A percentile compares a stretch with the other conserved stretches of the same genome.
phyloP scores from a whole-genome alignment of 371 early-diverging fungal genomes.

The Chytridium lagenaria region DNA sequence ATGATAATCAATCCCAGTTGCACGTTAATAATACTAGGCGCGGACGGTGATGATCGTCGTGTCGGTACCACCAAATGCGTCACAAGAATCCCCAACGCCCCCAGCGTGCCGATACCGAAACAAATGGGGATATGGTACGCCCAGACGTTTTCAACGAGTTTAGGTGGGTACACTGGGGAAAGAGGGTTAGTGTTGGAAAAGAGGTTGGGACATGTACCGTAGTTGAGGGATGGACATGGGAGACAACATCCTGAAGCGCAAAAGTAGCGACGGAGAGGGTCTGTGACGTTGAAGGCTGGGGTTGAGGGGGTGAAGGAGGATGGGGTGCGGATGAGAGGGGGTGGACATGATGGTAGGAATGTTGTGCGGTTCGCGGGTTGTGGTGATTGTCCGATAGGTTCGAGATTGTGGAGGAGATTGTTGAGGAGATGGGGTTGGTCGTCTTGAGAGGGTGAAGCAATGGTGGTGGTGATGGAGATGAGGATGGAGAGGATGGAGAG shows the following conservation, averaged over 20 bases:
- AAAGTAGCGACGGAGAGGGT: neutral
- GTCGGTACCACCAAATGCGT: constrained; percentile 16
- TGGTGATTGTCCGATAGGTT: no score
- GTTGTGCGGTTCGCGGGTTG: neutral
- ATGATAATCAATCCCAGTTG: constrained; percentile 10
- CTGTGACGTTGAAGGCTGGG: neutral
- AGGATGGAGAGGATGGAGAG: no score
- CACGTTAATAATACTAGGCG: neutral
- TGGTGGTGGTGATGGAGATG: no score
- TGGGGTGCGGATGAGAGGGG: constrained; percentile 4
- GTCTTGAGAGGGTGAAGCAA: no score
- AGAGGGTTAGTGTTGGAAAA: no score
- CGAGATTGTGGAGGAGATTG: no score
- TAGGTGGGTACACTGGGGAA: constrained; percentile 12
- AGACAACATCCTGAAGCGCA: constrained; percentile 11
- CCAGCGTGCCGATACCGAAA: constrained; percentile 4
- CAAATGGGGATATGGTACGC: neutral
- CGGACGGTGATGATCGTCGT: neutral
- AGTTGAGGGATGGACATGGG: constrained; percentile 11
- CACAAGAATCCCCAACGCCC: constrained; percentile 1
- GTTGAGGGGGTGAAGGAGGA: neutral
- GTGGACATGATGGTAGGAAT: no score
- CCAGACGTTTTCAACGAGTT: neutral
- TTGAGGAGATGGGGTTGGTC: no score
- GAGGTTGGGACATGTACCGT: no score